phyloP scores from a whole-genome alignment of 2,329 filamentous ascomycete genomes.

The Fusarium papillatum region DNA sequence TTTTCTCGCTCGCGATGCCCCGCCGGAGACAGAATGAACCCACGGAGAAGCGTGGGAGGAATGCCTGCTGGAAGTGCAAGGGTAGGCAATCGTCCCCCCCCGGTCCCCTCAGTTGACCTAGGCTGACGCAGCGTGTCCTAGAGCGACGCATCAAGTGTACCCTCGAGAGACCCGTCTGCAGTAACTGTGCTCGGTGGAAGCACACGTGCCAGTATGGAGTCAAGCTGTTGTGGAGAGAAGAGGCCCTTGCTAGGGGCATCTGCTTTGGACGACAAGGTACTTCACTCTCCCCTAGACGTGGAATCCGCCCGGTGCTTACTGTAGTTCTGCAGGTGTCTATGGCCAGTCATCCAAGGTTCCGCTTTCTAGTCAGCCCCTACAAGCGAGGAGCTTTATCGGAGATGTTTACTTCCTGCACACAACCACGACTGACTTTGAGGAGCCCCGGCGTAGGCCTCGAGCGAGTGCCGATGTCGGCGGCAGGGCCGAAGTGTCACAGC shows the following conservation, averaged over 20 bases:
- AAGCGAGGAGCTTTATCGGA: neutral
- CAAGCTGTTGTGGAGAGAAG: slow-evolving; percentile 20
- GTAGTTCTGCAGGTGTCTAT: slow-evolving; percentile 8
- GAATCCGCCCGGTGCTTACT: neutral
- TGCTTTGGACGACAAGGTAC: slow-evolving; percentile 19
- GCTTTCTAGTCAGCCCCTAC: neutral
- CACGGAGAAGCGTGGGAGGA: slow-evolving; percentile 20
- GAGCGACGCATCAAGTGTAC: slow-evolving; percentile 15
- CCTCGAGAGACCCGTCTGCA: slow-evolving; percentile 12
- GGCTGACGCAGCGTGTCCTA: neutral
- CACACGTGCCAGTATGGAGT: slow-evolving; percentile 15
- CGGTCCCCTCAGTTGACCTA: neutral
- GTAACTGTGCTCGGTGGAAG: slow-evolving; percentile 7
- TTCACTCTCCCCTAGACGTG: neutral
- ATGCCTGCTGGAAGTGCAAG: slow-evolving; percentile 22
- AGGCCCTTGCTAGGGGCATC: slow-evolving; percentile 18
- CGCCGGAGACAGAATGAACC: slow-evolving; percentile 1
- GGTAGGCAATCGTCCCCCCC: neutral
- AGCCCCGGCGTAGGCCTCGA: neutral
- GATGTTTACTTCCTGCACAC: slow-evolving; percentile 10
- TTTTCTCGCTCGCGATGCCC: neutral
- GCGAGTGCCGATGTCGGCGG: neutral
- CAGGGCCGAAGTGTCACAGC: neutral
- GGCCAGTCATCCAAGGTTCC: slow-evolving; percentile 6
- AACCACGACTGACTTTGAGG: neutral